phyloP scores from a whole-genome alignment of 768 basidiomycete species.

The Mycena galopus region DNA sequence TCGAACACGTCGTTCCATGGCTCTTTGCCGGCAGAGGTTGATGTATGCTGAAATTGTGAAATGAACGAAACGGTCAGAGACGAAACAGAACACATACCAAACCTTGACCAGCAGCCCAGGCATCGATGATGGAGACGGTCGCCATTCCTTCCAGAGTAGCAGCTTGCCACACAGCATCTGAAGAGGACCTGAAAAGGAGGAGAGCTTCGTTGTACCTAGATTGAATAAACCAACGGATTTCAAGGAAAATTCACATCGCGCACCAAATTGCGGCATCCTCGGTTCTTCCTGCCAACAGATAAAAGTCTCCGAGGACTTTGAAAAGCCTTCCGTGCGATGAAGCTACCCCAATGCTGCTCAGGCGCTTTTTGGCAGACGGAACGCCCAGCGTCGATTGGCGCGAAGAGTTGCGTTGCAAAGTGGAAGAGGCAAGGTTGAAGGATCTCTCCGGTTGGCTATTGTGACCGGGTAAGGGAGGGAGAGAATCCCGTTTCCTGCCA shows the following conservation, averaged over 20 bases:
- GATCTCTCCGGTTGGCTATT: slow-evolving; percentile 69
- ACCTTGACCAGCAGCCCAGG: slow-evolving; percentile 84
- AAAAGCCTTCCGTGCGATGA: slow-evolving; percentile 89
- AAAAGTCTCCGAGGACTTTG: slow-evolving; percentile 92
- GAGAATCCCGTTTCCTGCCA: slow-evolving; percentile 57
- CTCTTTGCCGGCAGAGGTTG: slow-evolving; percentile 66
- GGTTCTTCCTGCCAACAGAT: slow-evolving; percentile 86
- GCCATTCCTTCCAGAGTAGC: slow-evolving; percentile 89
- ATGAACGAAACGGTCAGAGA: slow-evolving; percentile 15
- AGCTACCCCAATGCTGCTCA: slow-evolving; percentile 72
- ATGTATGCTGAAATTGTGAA: slow-evolving; percentile 62
- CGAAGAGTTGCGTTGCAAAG: slow-evolving; percentile 66
- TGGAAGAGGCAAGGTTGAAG: slow-evolving; percentile 50
- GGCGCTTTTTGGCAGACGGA: slow-evolving; percentile 68
- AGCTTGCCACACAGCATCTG: slow-evolving; percentile 92
- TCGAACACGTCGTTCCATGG: slow-evolving; percentile 85
- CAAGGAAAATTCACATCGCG: slow-evolving; percentile 32
- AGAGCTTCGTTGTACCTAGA: slow-evolving; percentile 89
- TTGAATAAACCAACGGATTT: slow-evolving; percentile 18
- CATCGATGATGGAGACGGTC: slow-evolving; percentile 82
- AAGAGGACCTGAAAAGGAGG: slow-evolving; percentile 76
- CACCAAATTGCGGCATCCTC: slow-evolving; percentile 88
- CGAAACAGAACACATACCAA: slow-evolving; percentile 62
- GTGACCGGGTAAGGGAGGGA: slow-evolving; percentile 61
- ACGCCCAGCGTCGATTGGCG: slow-evolving; percentile 67